Evolutionary conservation across 2,329 filamentous ascomycete species (phyloP).

Genomic region (Pestalotiopsis sp.): DNA sequence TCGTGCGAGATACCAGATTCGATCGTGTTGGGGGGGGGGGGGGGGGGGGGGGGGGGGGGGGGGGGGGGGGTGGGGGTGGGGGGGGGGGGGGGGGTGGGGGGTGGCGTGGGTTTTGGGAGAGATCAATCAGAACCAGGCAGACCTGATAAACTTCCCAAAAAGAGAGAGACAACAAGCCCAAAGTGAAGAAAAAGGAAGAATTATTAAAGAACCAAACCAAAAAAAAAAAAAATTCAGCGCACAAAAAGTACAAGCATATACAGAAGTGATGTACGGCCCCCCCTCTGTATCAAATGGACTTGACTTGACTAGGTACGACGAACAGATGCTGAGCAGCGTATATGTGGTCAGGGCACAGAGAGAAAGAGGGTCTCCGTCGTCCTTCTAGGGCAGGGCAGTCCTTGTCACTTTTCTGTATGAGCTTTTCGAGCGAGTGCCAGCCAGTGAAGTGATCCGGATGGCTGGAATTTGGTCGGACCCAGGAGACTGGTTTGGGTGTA

Average conservation of each 20-base stretch:
- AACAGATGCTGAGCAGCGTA: not conserved
- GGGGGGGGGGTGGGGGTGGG: too few species aligned
- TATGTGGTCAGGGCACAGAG: not conserved
- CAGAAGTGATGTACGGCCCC: not conserved
- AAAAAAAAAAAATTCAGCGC: not conserved
- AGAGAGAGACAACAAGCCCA: not conserved
- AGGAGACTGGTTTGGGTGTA: slow-evolving; percentile 13
- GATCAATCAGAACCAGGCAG: not conserved
- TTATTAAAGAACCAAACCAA: too few species aligned
- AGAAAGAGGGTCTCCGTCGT: not conserved
- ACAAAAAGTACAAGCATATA: not conserved
- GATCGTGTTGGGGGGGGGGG: not conserved
- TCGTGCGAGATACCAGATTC: not conserved
- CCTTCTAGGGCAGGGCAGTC: not conserved
- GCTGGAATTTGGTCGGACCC: slow-evolving; percentile 10
- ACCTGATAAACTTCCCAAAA: not conserved
- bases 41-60: too few species aligned
- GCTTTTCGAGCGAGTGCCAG: not conserved
- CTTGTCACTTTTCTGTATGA: not conserved
- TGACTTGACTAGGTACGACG: not conserved
- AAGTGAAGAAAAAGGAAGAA: not conserved
- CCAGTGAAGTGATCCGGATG: slow-evolving; percentile 10
- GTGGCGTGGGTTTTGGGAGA: not conserved
- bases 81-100: too few species aligned
- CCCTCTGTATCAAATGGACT: not conserved